Base-by-base conservation (phyloP, 192 early-diverging fungal species). In the Ambispora gerdemannii region DNA sequence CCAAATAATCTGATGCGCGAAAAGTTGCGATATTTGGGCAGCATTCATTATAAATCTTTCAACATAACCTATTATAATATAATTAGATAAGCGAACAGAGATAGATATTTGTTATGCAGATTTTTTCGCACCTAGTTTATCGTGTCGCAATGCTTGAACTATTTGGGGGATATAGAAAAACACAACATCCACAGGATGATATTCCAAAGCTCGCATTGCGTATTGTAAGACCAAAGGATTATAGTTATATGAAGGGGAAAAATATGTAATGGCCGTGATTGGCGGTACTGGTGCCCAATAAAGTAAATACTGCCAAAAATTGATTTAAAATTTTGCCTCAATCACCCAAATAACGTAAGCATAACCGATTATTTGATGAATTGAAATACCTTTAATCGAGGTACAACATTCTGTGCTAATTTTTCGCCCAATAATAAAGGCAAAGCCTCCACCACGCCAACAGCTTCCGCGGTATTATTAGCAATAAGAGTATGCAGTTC, bases 1-100 rank as follows among this genome's bases (percentile, higher is more conserved):
- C 97, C 97, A 99, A 58, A 99, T 96, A 59, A 99, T 98, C 82
- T 99, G 97, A 80, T 99, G 97, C 30, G 97, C 96, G 87, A 99
- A 99, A 19, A 93, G 86, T 79, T 97, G 96, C 33, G 95, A 97
- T 11, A 91, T 89, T 71, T 88, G 86, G 6, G 92, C 97, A 3
- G 97, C 91, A n/a, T 90, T 88, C 72, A 99, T 78, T 50, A 99
- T 97, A 64, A 91, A 98, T 28, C 88, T 84, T 77, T 96, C 95
- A n/a, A 96, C 87, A 76, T 99, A 98, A 30, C 97, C 96, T 70
- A 47, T 19, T 33, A 63, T 2, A 63, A 53, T 4, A 53, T 4
- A 7, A n/a, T 53, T 20, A 20, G 7, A 10, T 53, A 20, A 22
- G 4, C 22, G 20, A 53, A 20, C 4, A 53, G 32, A 60, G 30